Percentiles rank a stretch among this genome's conserved stretches.
Evolutionary conservation across 2,329 filamentous ascomycete species (phyloP).

Genomic region (Scedosporium dehoogii): DNA sequence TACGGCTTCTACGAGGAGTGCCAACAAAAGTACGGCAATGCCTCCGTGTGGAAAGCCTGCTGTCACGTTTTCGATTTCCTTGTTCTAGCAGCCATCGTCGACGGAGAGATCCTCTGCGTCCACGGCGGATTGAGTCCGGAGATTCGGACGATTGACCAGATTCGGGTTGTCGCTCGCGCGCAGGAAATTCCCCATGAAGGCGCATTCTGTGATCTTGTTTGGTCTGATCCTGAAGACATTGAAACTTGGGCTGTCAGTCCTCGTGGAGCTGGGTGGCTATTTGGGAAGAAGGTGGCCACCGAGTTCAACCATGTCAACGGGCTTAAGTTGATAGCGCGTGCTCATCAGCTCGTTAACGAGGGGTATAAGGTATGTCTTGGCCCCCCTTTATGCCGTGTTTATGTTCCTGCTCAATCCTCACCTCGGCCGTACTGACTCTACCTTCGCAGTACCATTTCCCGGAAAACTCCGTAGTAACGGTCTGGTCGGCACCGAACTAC

Average conservation of each 20-base stretch:
- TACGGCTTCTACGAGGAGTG: slow-evolving; percentile 99
- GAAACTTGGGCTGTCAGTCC: slow-evolving; percentile 95
- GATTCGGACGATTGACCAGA: slow-evolving; percentile 97
- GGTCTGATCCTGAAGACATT: slow-evolving; percentile 95
- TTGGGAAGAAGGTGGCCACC: slow-evolving; percentile 92
- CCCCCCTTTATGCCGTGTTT: neutral
- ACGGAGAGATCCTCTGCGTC: slow-evolving; percentile 96
- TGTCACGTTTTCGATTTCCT: slow-evolving; percentile 99
- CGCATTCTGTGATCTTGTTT: slow-evolving; percentile 95
- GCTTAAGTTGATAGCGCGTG: slow-evolving; percentile 88
- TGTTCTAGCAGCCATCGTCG: slow-evolving; percentile 91
- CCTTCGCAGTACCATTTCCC: slow-evolving; percentile 70
- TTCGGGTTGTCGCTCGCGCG: slow-evolving; percentile 95
- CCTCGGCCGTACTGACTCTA: slow-evolving; percentile 16
- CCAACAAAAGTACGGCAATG: slow-evolving; percentile 95
- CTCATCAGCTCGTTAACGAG: slow-evolving; percentile 97
- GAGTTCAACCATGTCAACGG: slow-evolving; percentile 97
- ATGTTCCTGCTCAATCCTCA: neutral
- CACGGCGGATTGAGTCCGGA: slow-evolving; percentile 84
- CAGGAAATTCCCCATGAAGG: slow-evolving; percentile 98
- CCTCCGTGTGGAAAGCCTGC: slow-evolving; percentile 99
- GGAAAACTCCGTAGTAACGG: slow-evolving; percentile 91
- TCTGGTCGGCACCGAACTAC: slow-evolving; percentile 96
- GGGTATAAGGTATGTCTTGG: slow-evolving; percentile 69
- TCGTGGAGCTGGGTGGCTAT: slow-evolving; percentile 92